Evolutionary conservation across 495 filamentous ascomycete genomes (phyloP), one percentile per base, ranked within the genome.

Genomic region (Hypoxylon intermedium): DNA sequence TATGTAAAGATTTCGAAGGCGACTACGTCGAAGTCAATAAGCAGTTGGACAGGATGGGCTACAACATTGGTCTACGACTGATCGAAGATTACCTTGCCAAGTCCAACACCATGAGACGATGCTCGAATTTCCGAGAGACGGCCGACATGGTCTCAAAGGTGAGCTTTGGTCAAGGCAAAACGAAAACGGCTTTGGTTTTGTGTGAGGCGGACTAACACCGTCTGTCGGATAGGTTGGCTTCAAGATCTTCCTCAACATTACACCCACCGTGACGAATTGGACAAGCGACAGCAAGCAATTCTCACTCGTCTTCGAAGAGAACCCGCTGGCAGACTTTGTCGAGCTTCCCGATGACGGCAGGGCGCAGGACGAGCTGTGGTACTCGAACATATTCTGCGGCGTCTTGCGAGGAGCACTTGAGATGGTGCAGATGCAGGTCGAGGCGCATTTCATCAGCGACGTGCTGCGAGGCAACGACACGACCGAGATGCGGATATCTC

Each of bases 351-450:
- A 98, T 72, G 94, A 98, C 74, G 95, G 92, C 41, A 82, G 92
- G 47, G 91, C 93, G 6, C 94, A 98, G 71, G 93, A 98, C 72
- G 93, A 97, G 75, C 79, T 98, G 9, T 98, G 94, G 94, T 98
- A 93, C 69, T 97, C 92, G 2, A 98, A 97, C 75, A 94, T 98
- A 42, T 82, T 98, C 15, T 98, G 95, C 65, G 94, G 94, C 33
- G 89, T 98, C 20, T 77, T 98, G 37, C 80, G 93, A 65, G 94
- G 94, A 4, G 86, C 94, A 5, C 74, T 98, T 53, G 94, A 98
- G 79, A 98, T 98, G 94, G 95, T 98, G 28, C 94, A 97, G 82
- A 96, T 98, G 92, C 94, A 98, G 78, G 90, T 98, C 16, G 94
- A 98, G 71, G 92, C 91, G 26, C 92, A 96, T 69, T 98, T 97